phyloP scores from a whole-genome alignment of 768 basidiomycete genomes.

The Tricholoma sp. region DNA sequence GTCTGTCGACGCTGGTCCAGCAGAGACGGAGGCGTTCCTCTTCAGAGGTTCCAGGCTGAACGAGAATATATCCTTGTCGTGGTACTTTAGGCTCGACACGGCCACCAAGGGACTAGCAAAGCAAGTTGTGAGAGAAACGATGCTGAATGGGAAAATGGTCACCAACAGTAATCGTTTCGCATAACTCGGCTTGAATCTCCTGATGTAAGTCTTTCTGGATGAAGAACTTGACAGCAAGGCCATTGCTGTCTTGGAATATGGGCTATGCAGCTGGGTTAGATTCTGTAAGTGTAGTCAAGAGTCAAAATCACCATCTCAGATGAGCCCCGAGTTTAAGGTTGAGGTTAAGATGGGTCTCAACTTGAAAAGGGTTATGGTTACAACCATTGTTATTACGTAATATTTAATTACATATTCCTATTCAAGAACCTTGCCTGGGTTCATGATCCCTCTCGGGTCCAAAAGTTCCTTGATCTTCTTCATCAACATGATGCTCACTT shows the following conservation, averaged over 20 bases:
- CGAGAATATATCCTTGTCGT: slow-evolving; percentile 67
- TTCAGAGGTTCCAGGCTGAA: slow-evolving; percentile 63
- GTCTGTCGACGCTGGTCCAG: slow-evolving; percentile 65
- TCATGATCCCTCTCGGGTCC: slow-evolving; percentile 90
- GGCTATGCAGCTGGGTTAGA: slow-evolving; percentile 34
- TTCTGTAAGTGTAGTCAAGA: background rate
- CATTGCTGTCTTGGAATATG: slow-evolving; percentile 66
- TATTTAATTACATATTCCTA: slow-evolving; percentile 20
- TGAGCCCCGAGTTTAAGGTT: slow-evolving; percentile 48
- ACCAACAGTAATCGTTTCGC: slow-evolving; percentile 67
- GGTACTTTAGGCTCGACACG: slow-evolving; percentile 77
- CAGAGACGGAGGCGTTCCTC: slow-evolving; percentile 72
- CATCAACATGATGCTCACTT: slow-evolving; percentile 83
- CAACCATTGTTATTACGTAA: slow-evolving; percentile 13
- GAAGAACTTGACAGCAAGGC: slow-evolving; percentile 75
- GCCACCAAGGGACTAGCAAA: slow-evolving; percentile 60
- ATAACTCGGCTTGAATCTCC: slow-evolving; percentile 64
- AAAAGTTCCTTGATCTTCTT: slow-evolving; percentile 83
- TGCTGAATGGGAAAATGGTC: background rate
- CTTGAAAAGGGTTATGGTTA: slow-evolving; percentile 37
- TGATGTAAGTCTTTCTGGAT: slow-evolving; percentile 73
- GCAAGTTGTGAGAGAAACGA: slow-evolving; percentile 3
- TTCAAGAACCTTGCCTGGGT: slow-evolving; percentile 78
- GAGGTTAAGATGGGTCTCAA: too few relatives aligned
- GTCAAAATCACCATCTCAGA: slow-evolving; percentile 10